phyloP scores from a whole-genome alignment of 2,329 filamentous ascomycete genomes.

The Aspergillus pseudoterreus region DNA sequence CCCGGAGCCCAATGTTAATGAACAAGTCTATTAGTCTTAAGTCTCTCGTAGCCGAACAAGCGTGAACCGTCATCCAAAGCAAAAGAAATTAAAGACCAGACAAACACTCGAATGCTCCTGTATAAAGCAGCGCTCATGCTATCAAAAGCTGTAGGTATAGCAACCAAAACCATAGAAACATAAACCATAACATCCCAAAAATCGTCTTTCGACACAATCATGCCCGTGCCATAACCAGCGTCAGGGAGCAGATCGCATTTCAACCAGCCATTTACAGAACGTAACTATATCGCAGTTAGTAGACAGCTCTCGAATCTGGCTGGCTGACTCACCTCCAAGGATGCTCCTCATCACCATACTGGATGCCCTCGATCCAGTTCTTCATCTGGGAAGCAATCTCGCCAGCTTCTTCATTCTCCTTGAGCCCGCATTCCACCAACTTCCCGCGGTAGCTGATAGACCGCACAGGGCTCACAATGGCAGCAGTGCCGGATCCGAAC shows the following conservation, averaged over 20 bases:
- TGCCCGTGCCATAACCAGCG: background rate
- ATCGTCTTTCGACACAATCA: background rate
- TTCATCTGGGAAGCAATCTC: constrained; percentile 84
- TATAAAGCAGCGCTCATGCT: background rate
- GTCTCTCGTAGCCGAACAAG: too few relatives aligned
- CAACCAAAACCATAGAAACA: background rate
- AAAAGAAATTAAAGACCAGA: background rate
- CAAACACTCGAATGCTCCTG: background rate
- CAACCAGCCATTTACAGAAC: constrained; percentile 17
- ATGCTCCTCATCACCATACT: constrained; percentile 91
- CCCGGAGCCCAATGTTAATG: too few relatives aligned
- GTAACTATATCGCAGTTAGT: constrained; percentile 17
- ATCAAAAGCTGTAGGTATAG: background rate
- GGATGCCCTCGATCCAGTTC: constrained; percentile 91
- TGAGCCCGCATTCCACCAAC: constrained; percentile 77
- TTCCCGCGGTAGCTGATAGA: constrained; percentile 85
- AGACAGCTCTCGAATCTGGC: background rate
- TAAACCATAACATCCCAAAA: background rate
- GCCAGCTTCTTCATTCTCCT: constrained; percentile 78
- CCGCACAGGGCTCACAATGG: constrained; percentile 86
- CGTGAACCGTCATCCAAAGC: background rate
- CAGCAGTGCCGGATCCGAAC: constrained; percentile 90
- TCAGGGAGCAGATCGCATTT: background rate
- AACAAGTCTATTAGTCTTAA: too few relatives aligned
- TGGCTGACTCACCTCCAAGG: constrained; percentile 70